Evolutionary conservation across 768 basidiomycete species (phyloP).

Genomic region (Collybia sp.): DNA sequence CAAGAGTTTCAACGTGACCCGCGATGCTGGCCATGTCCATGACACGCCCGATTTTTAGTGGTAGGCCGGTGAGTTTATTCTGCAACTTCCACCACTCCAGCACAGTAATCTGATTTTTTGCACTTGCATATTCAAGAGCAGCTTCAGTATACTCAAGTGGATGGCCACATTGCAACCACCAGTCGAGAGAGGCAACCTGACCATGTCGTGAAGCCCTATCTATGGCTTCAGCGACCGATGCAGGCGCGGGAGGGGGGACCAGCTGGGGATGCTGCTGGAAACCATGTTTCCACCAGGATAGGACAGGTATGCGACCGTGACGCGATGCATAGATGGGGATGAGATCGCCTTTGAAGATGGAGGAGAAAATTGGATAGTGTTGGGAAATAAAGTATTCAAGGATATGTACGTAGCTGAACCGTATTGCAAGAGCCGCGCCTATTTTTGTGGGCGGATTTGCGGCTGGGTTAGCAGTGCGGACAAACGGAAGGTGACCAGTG

Average conservation of each 20-base stretch:
- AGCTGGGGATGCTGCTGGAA: conserved; percentile 57
- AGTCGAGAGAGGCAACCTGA: conserved; percentile 68
- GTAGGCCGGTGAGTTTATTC: conserved; percentile 39
- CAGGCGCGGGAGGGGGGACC: conserved; percentile 47
- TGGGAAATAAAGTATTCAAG: conserved; percentile 68
- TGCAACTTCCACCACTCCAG: conserved; percentile 83
- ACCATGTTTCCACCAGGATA: conserved; percentile 79
- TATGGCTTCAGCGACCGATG: conserved; percentile 62
- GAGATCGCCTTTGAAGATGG: conserved; percentile 58
- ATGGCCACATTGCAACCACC: conserved; percentile 72
- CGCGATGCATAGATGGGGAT: conserved; percentile 77
- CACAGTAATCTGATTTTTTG: conserved; percentile 70
- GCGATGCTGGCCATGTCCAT: conserved; percentile 84
- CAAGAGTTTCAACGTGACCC: conserved; percentile 69
- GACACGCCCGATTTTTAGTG: conserved; percentile 77
- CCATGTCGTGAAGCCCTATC: conserved; percentile 79
- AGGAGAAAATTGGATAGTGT: conserved; percentile 59
- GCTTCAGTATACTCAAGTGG: conserved; percentile 74
- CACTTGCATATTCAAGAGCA: conserved; percentile 74
- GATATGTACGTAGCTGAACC: conserved; percentile 74
- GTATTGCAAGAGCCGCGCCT: conserved; percentile 61
- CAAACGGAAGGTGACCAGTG: conserved; percentile 50
- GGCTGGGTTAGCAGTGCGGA: conserved; percentile 56
- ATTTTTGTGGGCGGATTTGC: conserved; percentile 60
- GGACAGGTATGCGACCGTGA: conserved; percentile 65